Conservation (phyloP, 75 land plant genomes). For the Cupressus sempervirens region DNA sequence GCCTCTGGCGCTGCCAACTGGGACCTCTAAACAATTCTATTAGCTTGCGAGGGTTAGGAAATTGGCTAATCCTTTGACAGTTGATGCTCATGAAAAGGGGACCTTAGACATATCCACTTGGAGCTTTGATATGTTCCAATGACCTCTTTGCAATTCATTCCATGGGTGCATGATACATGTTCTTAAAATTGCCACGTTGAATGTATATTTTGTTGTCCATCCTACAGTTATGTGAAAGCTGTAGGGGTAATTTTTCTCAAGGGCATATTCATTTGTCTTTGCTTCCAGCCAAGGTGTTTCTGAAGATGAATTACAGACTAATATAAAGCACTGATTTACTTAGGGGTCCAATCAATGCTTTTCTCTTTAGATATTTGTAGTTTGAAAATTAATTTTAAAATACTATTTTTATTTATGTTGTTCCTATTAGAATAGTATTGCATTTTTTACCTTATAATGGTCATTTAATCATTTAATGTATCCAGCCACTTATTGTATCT, state of each 20-base stretch:
- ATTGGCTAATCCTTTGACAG: too few relatives aligned
- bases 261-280: neutral
- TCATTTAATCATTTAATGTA: too few relatives aligned
- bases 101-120: neutral
- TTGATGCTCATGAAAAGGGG: too few relatives aligned
- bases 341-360: neutral
- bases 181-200: too few relatives aligned
- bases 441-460: too few relatives aligned
- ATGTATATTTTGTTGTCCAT: neutral
- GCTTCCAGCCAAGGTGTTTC: neutral
- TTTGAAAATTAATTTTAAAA: neutral
- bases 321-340: neutral
- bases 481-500: too few relatives aligned
- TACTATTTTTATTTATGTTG: neutral
- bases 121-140: neutral
- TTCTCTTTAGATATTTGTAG: neutral
- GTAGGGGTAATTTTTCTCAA: neutral
- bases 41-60: too few relatives aligned
- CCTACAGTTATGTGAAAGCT: neutral
- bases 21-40: too few relatives aligned
- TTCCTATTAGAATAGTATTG: too few relatives aligned
- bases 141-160: neutral
- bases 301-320: neutral
- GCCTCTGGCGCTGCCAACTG: too few relatives aligned
- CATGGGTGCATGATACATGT: neutral